phyloP scores from a whole-genome alignment of 805 yeast genomes.

The Nadsonia fulvescens region DNA sequence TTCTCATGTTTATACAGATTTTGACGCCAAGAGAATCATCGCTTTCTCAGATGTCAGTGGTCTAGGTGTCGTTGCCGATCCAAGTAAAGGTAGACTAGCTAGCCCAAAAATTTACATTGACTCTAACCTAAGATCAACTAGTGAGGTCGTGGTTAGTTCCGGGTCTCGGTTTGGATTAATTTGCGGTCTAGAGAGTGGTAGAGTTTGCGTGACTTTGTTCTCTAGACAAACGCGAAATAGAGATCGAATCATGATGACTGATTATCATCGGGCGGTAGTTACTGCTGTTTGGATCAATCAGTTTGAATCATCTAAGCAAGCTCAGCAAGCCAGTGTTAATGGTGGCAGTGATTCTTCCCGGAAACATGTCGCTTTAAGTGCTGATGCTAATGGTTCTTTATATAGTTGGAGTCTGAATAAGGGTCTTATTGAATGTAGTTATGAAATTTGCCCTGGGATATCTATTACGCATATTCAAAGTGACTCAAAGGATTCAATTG shows the following conservation, averaged over 20 bases:
- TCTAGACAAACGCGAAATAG: slow-evolving; percentile 14
- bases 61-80: slow-evolving; percentile 15
- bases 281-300: slow-evolving; percentile 14
- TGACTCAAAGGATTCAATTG: slow-evolving; percentile 6
- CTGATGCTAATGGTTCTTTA: slow-evolving; percentile 10
- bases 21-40: slow-evolving; percentile 10
- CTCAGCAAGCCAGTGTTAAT: too few species aligned
- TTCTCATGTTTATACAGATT: slow-evolving; percentile 12
- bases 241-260: slow-evolving; percentile 10
- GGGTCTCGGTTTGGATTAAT: slow-evolving; percentile 17
- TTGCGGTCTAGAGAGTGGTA: slow-evolving; percentile 14
- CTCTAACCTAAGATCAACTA: slow-evolving; percentile 6
- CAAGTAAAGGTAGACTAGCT: slow-evolving; percentile 15
- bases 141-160: slow-evolving; percentile 10
- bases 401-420: slow-evolving; percentile 9
- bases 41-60: slow-evolving; percentile 13
- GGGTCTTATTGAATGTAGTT: slow-evolving; percentile 4
- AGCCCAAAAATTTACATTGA: slow-evolving; percentile 12
- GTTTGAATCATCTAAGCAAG: slow-evolving; percentile 8
- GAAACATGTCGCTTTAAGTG: slow-evolving; percentile 9
- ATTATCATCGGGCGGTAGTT: slow-evolving; percentile 12
- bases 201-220: slow-evolving; percentile 10
- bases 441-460: slow-evolving; percentile 4
- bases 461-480: slow-evolving; percentile 7
- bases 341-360: too few species aligned